Evolutionary conservation across 208 protist genomes (phyloP), one percentile per base, ranked within the genome.

Genomic region (Leishmania amazonensis): DNA sequence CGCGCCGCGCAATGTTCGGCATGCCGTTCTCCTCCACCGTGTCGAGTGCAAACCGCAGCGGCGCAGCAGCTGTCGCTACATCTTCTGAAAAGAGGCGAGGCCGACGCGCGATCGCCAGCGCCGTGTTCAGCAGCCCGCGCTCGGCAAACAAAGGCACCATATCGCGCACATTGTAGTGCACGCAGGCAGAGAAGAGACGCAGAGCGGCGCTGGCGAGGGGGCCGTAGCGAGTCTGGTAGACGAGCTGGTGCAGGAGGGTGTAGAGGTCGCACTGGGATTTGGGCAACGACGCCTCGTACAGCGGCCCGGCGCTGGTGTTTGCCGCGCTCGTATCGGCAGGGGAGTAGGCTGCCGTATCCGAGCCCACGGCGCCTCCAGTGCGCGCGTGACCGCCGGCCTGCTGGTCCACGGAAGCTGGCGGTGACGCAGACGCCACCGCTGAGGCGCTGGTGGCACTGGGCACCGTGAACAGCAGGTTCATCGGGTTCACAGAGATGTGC

Each of bases 161-260:
- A 79, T 98, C 93, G 1, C 93, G 92, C 47, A 97, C 88, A 75
- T 92, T 96, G 89, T 90, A 88, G 85, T 98, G 93, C 49, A 93
- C 87, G 76, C 91, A 96, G 42, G 88, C 90, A 13, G 90, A 88
- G 51, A 98, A 85, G 60, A 96, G 83, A 0, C 81, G 80, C 62
- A 94, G 82, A 4, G 89, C 88, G 8, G 87, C 80, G 3, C 86
- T 80, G 42, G 93, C 68, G 7, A 98, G 79, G 13, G 81, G 76
- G 64, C 87, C 85, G 81, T 96, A 96, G 65, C 90, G 88, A 2
- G 85, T 90, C 83, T 94, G 90, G 0, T 76, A 78, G 42, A 88
- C 88, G 51, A 95, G 88, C 57, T 88, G 88, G 76, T 88, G 89
- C 76, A 95, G 86, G 75, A 88, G 67, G 35, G 87, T 90, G 87